phyloP scores from a whole-genome alignment of 1,284 basidiomycete species.

The Anthracocystis walkeri region DNA sequence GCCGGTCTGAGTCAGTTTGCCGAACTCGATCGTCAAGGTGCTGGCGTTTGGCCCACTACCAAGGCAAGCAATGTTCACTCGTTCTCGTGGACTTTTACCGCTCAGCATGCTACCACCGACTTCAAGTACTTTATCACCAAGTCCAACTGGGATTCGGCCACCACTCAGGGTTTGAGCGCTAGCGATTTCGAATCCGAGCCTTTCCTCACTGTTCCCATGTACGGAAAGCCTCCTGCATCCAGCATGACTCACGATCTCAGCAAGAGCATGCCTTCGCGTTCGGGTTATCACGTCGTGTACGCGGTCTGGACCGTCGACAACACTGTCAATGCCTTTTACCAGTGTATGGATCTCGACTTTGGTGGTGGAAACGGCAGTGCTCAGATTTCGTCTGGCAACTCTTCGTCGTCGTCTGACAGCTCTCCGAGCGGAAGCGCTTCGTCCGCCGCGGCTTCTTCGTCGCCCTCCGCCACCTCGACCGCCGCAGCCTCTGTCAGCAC shows the following conservation, averaged over 20 bases:
- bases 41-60: slow-evolving; percentile 29
- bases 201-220: slow-evolving; percentile 44
- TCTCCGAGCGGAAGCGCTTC: slow-evolving; percentile 1
- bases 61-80: slow-evolving; percentile 30
- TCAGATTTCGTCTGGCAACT: slow-evolving; percentile 4
- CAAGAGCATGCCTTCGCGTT: slow-evolving; percentile 30
- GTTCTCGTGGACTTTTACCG: slow-evolving; percentile 50
- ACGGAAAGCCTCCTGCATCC: slow-evolving; percentile 24
- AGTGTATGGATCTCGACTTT: slow-evolving; percentile 54
- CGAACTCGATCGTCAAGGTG: slow-evolving; percentile 39
- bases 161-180: slow-evolving; percentile 16
- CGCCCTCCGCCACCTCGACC: slow-evolving; percentile 4
- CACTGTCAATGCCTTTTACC: slow-evolving; percentile 50
- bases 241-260: slow-evolving; percentile 33
- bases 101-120: slow-evolving; percentile 52
- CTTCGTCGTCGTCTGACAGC: not conserved
- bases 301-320: slow-evolving; percentile 53
- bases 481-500: not conserved
- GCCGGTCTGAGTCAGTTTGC: slow-evolving; percentile 44
- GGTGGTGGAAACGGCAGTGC: slow-evolving; percentile 15
- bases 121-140: slow-evolving; percentile 55
- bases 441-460: slow-evolving; percentile 6
- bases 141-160: slow-evolving; percentile 30
- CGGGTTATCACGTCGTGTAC: slow-evolving; percentile 47
- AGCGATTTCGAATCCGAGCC: slow-evolving; percentile 38